Percentiles rank a stretch among this genome's conserved stretches.
phyloP scores from a whole-genome alignment of 345 rosid genomes.

The Lumnitzera littorea region DNA sequence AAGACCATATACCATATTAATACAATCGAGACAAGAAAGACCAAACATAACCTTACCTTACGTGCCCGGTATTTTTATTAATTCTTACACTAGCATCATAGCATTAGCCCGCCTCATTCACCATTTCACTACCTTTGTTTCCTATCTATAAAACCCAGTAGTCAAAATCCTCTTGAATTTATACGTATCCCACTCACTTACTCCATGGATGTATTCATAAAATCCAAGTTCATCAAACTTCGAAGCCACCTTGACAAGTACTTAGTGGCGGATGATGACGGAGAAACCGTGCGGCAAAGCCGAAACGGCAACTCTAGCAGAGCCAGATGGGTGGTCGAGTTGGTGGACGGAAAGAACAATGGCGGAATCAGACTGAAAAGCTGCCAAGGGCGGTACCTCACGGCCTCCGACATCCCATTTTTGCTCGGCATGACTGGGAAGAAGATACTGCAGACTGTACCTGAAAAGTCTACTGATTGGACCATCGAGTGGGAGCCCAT shows the following conservation, averaged over 20 bases:
- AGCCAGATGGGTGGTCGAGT: slow-evolving; percentile 71
- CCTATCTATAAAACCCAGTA: background rate
- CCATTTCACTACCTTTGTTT: background rate
- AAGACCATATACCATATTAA: background rate
- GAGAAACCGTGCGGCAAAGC: slow-evolving; percentile 61
- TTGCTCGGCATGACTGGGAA: slow-evolving; percentile 87
- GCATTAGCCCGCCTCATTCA: background rate
- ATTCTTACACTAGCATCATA: background rate
- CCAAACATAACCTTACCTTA: slow-evolving; percentile 22
- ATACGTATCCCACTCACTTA: background rate
- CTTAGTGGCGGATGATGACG: slow-evolving; percentile 67
- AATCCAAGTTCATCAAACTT: slow-evolving; percentile 57
- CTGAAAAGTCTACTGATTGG: slow-evolving; percentile 37
- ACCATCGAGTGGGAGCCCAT: slow-evolving; percentile 73
- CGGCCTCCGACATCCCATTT: slow-evolving; percentile 67
- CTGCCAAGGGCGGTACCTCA: slow-evolving; percentile 56
- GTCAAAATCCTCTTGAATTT: background rate
- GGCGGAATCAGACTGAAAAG: slow-evolving; percentile 41
- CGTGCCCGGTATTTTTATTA: background rate
- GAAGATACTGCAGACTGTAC: slow-evolving; percentile 45
- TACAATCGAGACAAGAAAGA: slow-evolving; percentile 12
- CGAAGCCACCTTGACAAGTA: slow-evolving; percentile 84
- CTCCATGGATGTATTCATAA: slow-evolving; percentile 63
- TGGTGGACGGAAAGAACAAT: slow-evolving; percentile 31
- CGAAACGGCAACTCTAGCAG: slow-evolving; percentile 40